A percentile compares a stretch with the other conserved stretches of the same genome.
Conservation (phyloP, 2,329 filamentous ascomycete genomes). For the Alternaria tenuissima region DNA sequence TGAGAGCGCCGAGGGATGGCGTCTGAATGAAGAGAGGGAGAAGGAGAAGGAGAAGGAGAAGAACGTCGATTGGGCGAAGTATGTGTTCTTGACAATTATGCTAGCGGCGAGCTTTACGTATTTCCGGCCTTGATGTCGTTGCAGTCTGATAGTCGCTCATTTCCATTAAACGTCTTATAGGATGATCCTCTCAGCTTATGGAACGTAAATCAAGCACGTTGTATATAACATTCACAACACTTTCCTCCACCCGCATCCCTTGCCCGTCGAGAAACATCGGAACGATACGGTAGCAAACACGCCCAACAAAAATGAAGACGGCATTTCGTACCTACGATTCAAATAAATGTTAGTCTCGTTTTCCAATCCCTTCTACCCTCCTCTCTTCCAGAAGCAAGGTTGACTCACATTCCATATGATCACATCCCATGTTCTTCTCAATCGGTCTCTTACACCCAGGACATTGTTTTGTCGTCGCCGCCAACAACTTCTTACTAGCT, state of each 20-base stretch:
- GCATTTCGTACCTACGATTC: conserved; percentile 44
- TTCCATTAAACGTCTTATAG: background rate
- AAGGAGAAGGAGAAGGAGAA: background rate
- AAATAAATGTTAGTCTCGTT: background rate
- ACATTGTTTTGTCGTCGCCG: conserved; percentile 49
- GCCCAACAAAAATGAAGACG: conserved; percentile 53
- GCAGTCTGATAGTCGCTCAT: background rate
- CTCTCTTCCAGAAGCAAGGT: background rate
- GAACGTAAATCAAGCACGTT: background rate
- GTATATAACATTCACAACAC: background rate
- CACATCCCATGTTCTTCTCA: conserved; percentile 53
- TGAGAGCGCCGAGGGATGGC: conserved; percentile 19
- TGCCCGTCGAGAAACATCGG: background rate
- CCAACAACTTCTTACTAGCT: conserved; percentile 42
- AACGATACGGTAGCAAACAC: conserved; percentile 42
- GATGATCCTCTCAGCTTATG: background rate
- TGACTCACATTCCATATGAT: conserved; percentile 51
- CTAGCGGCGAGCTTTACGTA: conserved; percentile 13
- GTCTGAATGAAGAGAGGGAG: background rate
- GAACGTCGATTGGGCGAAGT: background rate
- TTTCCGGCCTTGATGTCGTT: conserved; percentile 2
- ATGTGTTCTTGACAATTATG: background rate
- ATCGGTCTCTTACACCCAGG: conserved; percentile 52
- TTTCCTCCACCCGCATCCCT: background rate
- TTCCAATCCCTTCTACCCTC: too few species aligned